Percentiles rank a stretch among this genome's conserved stretches.
phyloP scores from a whole-genome alignment of 2,329 filamentous ascomycete genomes.

The Zopfia rhizophila region DNA sequence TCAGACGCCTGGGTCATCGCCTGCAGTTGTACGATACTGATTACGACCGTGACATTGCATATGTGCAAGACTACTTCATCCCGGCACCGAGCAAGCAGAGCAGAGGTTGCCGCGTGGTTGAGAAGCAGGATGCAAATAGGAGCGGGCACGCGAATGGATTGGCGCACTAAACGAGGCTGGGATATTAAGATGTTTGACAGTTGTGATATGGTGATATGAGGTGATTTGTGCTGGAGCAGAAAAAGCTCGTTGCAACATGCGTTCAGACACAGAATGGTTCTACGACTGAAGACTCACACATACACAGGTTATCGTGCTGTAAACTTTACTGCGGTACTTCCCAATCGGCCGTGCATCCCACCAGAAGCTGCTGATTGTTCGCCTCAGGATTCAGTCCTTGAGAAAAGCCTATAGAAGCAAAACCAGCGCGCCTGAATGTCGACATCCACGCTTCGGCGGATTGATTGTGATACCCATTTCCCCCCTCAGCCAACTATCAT shows the following conservation, averaged over 20 bases:
- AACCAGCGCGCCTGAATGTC: constrained; percentile 2
- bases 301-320: not conserved
- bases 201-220: not conserved
- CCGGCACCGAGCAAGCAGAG: not conserved
- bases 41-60: not conserved
- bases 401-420: constrained; percentile 1
- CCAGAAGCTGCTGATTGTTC: constrained; percentile 2
- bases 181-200: no score
- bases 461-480: constrained; percentile 2
- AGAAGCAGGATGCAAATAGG: not conserved
- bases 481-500: constrained; percentile 5
- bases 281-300: not conserved
- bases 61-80: constrained; percentile 1
- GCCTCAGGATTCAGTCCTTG: not conserved
- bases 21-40: constrained; percentile 1
- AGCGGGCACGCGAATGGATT: no score
- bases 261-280: not conserved
- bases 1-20: not conserved
- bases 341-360: constrained; percentile 3
- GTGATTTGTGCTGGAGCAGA: not conserved
- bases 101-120: not conserved
- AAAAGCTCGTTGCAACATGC: not conserved
- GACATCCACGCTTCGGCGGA: constrained; percentile 7
- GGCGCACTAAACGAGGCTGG: no score
- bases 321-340: not conserved